These are phyloP conservation scores for Pythium utonaiense DNA, from an alignment of 352 stramenopile genomes.

Conservation along the genomic window DNA sequence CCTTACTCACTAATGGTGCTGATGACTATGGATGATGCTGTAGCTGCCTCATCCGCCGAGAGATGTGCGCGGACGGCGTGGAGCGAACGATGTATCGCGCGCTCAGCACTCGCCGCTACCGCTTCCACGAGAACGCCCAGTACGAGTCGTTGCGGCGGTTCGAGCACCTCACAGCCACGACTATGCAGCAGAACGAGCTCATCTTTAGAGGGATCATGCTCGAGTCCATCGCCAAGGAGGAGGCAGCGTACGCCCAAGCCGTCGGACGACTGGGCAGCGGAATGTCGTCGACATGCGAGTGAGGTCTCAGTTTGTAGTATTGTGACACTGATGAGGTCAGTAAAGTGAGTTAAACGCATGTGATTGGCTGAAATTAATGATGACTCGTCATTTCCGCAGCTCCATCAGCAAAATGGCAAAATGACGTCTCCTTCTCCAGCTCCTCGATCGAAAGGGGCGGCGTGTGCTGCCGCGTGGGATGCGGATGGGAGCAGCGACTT, in stretches of 20 bases:
- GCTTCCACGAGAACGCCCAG: background rate
- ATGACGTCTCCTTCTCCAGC: background rate
- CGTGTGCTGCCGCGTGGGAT: background rate
- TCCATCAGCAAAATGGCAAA: background rate
- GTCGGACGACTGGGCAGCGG: background rate
- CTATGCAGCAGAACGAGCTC: slow-evolving; percentile 1
- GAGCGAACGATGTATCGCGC: slow-evolving; percentile 6
- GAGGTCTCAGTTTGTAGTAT: background rate
- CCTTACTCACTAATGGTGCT: no score
- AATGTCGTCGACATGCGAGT: background rate
- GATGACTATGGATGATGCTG: background rate
- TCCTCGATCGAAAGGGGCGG: background rate
- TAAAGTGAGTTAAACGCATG: background rate
- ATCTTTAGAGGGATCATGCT: slow-evolving; percentile 1
- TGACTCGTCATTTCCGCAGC: background rate
- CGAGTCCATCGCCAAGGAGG: background rate
- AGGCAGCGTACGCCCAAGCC: background rate
- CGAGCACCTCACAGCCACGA: background rate
- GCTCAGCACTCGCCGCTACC: slow-evolving; percentile 13
- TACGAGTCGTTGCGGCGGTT: background rate
- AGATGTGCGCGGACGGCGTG: slow-evolving; percentile 9
- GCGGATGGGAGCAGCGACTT: background rate
- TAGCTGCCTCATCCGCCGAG: slow-evolving; percentile 12
- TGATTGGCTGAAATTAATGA: background rate
- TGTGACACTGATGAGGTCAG: background rate